phyloP scores from a whole-genome alignment of 176 grass and related monocot species.

The Carex myosuroides region DNA sequence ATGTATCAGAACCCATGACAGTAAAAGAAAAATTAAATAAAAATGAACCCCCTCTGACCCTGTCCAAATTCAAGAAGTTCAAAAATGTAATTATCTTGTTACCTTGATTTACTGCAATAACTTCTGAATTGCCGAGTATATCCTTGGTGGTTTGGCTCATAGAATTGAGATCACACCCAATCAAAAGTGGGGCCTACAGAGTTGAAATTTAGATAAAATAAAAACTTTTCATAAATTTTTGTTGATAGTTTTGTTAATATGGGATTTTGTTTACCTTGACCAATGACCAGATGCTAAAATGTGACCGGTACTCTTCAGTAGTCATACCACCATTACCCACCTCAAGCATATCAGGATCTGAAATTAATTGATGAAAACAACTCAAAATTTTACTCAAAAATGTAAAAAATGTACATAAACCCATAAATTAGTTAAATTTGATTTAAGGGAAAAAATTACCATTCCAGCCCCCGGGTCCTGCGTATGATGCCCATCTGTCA shows the following conservation, averaged over 20 bases:
- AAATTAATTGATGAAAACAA: neutral
- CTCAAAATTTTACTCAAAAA: neutral
- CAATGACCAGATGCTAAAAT: conserved; percentile 98
- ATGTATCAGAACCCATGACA: neutral
- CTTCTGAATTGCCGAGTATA: conserved; percentile 78
- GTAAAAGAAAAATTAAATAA: too few relatives aligned
- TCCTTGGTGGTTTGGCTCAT: conserved; percentile 67
- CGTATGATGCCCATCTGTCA: conserved; percentile 80
- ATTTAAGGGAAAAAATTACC: conserved; percentile 34
- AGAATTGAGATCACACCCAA: conserved; percentile 68
- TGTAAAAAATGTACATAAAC: neutral
- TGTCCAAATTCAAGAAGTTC: neutral
- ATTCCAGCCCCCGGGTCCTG: conserved; percentile 86
- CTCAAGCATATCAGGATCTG: conserved; percentile 97
- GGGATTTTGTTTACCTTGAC: conserved; percentile 39
- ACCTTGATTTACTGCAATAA: conserved; percentile 93
- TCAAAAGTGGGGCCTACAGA: conserved; percentile 78
- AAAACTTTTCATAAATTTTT: neutral
- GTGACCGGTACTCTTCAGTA: conserved; percentile 72
- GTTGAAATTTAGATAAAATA: conserved; percentile 6
- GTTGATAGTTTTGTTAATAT: neutral
- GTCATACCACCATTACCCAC: conserved; percentile 92
- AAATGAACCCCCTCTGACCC: too few relatives aligned
- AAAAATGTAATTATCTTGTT: neutral
- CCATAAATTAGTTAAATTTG: neutral